Conservation (phyloP, 768 basidiomycete species). For the Tulasnella sp. region DNA sequence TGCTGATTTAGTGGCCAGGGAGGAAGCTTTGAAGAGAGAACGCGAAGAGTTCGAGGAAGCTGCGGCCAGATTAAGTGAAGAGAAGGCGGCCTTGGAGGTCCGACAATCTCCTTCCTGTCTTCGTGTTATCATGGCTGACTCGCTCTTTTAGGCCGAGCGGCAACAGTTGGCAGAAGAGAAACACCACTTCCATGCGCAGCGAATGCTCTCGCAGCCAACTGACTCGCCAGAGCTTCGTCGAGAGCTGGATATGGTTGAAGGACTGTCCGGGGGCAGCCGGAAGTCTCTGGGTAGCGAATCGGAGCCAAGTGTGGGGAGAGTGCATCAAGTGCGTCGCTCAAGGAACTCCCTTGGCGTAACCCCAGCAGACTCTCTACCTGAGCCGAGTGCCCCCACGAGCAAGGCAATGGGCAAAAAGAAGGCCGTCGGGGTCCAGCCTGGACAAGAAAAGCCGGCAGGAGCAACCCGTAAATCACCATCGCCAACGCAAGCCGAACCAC, state of each 20-base stretch:
- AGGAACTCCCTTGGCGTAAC: not conserved
- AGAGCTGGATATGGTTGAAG: conserved; percentile 27
- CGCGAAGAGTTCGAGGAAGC: conserved; percentile 66
- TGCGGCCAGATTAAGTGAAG: conserved; percentile 63
- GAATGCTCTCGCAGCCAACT: conserved; percentile 34
- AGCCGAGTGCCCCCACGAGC: not conserved
- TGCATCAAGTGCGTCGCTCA: conserved; percentile 5
- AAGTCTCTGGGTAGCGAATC: not conserved
- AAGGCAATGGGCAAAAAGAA: conserved; percentile 10
- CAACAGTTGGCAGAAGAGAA: conserved; percentile 67
- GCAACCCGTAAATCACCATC: not conserved
- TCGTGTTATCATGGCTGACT: not conserved
- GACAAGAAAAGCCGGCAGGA: not conserved
- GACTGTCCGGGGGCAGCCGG: not conserved
- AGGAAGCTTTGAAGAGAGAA: conserved; percentile 61
- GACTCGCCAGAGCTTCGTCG: conserved; percentile 36
- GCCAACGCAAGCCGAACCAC: not conserved
- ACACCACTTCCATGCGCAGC: conserved; percentile 43
- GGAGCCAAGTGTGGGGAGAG: not conserved
- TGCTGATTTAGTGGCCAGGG: not conserved
- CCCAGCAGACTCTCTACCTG: not conserved
- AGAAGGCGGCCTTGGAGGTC: conserved; percentile 71
- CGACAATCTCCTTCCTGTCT: conserved; percentile 25
- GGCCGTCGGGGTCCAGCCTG: not conserved
- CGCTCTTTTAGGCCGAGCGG: conserved; percentile 57